Evolutionary conservation across 768 basidiomycete species (phyloP).

Genomic region (Neoboletus brunneissimus): DNA sequence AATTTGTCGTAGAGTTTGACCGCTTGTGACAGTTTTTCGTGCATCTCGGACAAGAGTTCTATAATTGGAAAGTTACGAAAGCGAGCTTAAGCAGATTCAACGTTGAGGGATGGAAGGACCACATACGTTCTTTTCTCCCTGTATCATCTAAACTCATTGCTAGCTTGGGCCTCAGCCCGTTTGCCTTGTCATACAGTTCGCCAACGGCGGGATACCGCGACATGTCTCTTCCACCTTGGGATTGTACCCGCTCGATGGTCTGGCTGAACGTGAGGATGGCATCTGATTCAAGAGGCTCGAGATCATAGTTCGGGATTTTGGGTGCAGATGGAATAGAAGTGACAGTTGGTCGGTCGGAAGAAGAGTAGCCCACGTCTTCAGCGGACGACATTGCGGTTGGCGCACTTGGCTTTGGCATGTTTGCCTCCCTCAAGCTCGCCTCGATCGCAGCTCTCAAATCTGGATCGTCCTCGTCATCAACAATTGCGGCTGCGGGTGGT

Average conservation of each 20-base stretch:
- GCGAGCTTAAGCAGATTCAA: neutral
- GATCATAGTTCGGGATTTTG: slow-evolving; percentile 72
- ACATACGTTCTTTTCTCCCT: slow-evolving; percentile 78
- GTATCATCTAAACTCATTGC: slow-evolving; percentile 83
- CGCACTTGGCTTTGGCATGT: slow-evolving; percentile 74
- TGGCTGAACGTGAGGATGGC: slow-evolving; percentile 89
- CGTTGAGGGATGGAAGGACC: slow-evolving; percentile 6
- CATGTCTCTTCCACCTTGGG: slow-evolving; percentile 75
- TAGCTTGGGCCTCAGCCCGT: slow-evolving; percentile 73
- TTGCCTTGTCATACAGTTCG: slow-evolving; percentile 83
- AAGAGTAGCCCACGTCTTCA: slow-evolving; percentile 47
- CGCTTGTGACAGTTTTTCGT: slow-evolving; percentile 88
- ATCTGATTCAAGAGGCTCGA: slow-evolving; percentile 78
- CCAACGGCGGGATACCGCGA: slow-evolving; percentile 80
- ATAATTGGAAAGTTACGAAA: neutral
- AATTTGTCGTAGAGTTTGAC: slow-evolving; percentile 90
- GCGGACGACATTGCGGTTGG: slow-evolving; percentile 60
- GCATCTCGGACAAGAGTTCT: slow-evolving; percentile 93
- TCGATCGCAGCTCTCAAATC: slow-evolving; percentile 93
- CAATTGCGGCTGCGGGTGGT: slow-evolving; percentile 25
- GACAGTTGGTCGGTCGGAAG: slow-evolving; percentile 43
- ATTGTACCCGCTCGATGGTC: slow-evolving; percentile 79
- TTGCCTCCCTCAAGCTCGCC: slow-evolving; percentile 86
- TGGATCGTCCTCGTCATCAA: slow-evolving; percentile 82
- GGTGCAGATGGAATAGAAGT: slow-evolving; percentile 41